Evolutionary conservation across 2,329 filamentous ascomycete genomes (phyloP).

Genomic region (Hypoxylon sp.): DNA sequence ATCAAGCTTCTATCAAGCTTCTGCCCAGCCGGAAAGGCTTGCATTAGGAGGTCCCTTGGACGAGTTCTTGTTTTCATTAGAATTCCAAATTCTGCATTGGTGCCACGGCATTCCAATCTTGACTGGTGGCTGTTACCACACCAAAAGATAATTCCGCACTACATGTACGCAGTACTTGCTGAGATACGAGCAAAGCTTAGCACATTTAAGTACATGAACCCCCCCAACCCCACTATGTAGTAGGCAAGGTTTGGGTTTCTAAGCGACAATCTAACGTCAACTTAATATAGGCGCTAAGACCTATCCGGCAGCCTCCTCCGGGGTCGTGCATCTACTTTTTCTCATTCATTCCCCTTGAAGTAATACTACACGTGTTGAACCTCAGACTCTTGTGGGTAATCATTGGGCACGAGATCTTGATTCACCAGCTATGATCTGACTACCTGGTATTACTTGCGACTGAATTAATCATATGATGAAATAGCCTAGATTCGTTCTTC

Average conservation of each 20-base stretch:
- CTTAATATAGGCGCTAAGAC: conserved; percentile 26
- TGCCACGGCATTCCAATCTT: conserved; percentile 27
- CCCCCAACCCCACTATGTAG: too few species aligned
- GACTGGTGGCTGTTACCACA: conserved; percentile 20
- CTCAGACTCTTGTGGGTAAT: conserved; percentile 6
- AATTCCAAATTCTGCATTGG: conserved; percentile 32
- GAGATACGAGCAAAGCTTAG: conserved; percentile 2
- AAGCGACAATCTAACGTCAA: conserved; percentile 17
- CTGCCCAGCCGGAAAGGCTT: conserved; percentile 39
- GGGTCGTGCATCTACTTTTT: conserved; percentile 5
- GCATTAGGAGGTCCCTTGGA: conserved; percentile 16
- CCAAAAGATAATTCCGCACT: conserved; percentile 19
- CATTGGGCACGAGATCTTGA: conserved; percentile 34
- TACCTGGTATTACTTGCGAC: not conserved
- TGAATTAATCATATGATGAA: conserved; percentile 30
- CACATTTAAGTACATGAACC: conserved; percentile 10
- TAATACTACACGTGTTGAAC: not conserved
- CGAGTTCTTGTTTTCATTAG: conserved; percentile 34
- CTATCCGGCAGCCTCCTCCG: conserved; percentile 34
- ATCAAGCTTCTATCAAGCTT: conserved; percentile 45
- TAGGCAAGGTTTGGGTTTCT: not conserved
- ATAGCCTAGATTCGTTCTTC: not conserved
- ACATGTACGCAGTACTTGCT: conserved; percentile 9
- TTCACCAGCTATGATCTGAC: conserved; percentile 7
- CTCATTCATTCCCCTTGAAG: conserved; percentile 16